Percentiles rank a stretch among this genome's conserved stretches.
phyloP scores from a whole-genome alignment of 495 filamentous ascomycete species.

The Penicillium psychrofluorescens region DNA sequence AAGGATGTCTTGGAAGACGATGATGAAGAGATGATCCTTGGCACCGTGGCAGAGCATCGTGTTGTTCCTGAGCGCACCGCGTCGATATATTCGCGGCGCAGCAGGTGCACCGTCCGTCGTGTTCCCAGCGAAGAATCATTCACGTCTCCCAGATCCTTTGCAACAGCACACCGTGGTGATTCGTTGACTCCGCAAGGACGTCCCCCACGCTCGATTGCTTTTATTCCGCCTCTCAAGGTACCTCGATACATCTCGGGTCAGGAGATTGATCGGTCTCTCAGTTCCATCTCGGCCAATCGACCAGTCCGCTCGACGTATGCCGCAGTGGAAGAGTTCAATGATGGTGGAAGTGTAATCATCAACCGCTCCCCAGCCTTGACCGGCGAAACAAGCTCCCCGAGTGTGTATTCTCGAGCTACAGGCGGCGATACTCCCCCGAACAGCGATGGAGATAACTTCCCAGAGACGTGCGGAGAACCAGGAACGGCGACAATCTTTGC shows the following conservation, averaged over 20 bases:
- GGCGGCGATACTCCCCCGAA: conserved; percentile 33
- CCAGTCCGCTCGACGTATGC: conserved; percentile 1
- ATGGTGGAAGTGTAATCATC: conserved; percentile 16
- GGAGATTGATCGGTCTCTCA: not conserved
- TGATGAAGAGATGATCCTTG: conserved; percentile 24
- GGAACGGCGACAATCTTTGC: conserved; percentile 41
- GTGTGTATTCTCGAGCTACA: conserved; percentile 51
- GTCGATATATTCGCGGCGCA: conserved; percentile 19
- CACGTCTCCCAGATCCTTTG: conserved; percentile 20
- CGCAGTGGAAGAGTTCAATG: conserved; percentile 10
- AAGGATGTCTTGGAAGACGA: conserved; percentile 15
- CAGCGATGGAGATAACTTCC: conserved; percentile 1
- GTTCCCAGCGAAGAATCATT: conserved; percentile 30
- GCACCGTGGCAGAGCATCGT: conserved; percentile 25
- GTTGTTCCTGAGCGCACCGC: conserved; percentile 25
- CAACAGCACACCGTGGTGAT: conserved; percentile 17
- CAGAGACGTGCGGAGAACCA: conserved; percentile 17
- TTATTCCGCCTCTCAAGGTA: not conserved
- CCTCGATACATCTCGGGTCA: not conserved
- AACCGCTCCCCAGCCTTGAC: not conserved
- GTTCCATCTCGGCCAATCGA: not conserved
- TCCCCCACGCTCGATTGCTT: not conserved
- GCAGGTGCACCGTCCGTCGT: conserved; percentile 22
- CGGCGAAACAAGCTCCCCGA: conserved; percentile 29
- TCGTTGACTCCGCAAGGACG: conserved; percentile 15